These are phyloP conservation scores for Seiridium cupressi DNA, from an alignment of 2,329 filamentous ascomycete genomes.

Conservation along the genomic window DNA sequence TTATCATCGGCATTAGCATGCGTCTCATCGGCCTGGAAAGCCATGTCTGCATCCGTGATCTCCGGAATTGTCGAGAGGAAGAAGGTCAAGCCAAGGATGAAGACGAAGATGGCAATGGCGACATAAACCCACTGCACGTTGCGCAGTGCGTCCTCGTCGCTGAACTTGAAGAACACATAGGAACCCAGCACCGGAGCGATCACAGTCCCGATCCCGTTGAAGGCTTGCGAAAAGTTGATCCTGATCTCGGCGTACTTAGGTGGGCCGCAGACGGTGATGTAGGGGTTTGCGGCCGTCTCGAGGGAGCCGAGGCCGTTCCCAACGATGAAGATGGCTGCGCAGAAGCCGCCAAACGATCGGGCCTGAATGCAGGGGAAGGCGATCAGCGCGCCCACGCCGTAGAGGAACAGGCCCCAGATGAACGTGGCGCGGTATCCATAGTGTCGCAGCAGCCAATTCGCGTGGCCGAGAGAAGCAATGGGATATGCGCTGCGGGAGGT, in stretches of 20 bases:
- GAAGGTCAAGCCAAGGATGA: conserved; percentile 63
- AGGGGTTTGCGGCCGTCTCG: conserved; percentile 76
- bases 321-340: conserved; percentile 69
- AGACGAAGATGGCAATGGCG: conserved; percentile 70
- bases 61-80: conserved; percentile 68
- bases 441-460: conserved; percentile 64
- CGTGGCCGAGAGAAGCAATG: conserved; percentile 59
- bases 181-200: conserved; percentile 71
- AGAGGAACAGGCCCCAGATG: conserved; percentile 65
- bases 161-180: conserved; percentile 69
- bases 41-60: conserved; percentile 67
- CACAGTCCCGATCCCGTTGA: conserved; percentile 74
- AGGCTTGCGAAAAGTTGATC: conserved; percentile 74
- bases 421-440: conserved; percentile 66
- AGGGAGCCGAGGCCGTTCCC: conserved; percentile 72
- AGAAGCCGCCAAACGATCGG: conserved; percentile 72
- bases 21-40: conserved; percentile 54
- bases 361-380: conserved; percentile 56
- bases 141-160: conserved; percentile 53
- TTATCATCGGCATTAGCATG: conserved; percentile 55
- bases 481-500: conserved; percentile 54
- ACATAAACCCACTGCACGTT: conserved; percentile 79
- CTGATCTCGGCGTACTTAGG: conserved; percentile 68
- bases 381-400: conserved; percentile 60
- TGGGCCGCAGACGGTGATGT: conserved; percentile 66